Conservation (phyloP, 2,329 filamentous ascomycete species). For the Camptophora hylomeconis region DNA sequence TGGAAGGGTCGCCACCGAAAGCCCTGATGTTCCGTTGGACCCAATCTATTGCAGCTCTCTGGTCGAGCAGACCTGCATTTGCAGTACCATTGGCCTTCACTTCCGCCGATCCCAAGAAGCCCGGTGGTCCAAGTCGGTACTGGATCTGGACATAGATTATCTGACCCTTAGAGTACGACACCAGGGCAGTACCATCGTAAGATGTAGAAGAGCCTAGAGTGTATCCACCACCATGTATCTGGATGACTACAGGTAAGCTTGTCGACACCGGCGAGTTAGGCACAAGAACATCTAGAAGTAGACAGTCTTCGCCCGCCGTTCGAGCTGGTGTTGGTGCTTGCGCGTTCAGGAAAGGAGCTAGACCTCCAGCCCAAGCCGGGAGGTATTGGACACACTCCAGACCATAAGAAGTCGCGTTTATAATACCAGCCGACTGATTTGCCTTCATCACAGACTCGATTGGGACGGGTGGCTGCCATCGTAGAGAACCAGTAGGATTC, state of each 20-base stretch:
- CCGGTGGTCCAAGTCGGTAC: conserved; percentile 63
- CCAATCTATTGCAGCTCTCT: conserved; percentile 25
- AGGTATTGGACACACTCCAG: conserved; percentile 5
- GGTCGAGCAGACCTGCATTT: conserved; percentile 27
- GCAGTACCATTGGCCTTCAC: conserved; percentile 4
- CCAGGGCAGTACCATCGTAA: conserved; percentile 11
- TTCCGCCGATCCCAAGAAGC: conserved; percentile 35
- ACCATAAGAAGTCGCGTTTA: conserved; percentile 6
- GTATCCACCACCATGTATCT: conserved; percentile 17
- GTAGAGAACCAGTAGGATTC: conserved; percentile 7
- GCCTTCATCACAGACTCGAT: conserved; percentile 8
- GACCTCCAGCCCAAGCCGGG: conserved; percentile 2
- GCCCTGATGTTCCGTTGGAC: conserved; percentile 24
- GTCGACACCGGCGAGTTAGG: conserved; percentile 5
- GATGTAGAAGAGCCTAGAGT: conserved; percentile 10
- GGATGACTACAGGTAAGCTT: conserved; percentile 11
- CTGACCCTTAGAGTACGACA: conserved; percentile 13
- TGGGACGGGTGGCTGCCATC: conserved; percentile 7
- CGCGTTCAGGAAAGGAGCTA: conserved; percentile 4
- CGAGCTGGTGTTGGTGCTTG: too few relatives aligned
- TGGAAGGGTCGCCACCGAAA: conserved; percentile 25
- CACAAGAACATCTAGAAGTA: conserved; percentile 6
- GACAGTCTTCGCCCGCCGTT: too few relatives aligned
- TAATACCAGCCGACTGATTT: conserved; percentile 7
- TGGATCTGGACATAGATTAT: conserved; percentile 61